Percentiles rank a stretch among this genome's conserved stretches.
Evolutionary conservation across 2,329 filamentous ascomycete species (phyloP).

Genomic region (Aureobasidium leucospermi): DNA sequence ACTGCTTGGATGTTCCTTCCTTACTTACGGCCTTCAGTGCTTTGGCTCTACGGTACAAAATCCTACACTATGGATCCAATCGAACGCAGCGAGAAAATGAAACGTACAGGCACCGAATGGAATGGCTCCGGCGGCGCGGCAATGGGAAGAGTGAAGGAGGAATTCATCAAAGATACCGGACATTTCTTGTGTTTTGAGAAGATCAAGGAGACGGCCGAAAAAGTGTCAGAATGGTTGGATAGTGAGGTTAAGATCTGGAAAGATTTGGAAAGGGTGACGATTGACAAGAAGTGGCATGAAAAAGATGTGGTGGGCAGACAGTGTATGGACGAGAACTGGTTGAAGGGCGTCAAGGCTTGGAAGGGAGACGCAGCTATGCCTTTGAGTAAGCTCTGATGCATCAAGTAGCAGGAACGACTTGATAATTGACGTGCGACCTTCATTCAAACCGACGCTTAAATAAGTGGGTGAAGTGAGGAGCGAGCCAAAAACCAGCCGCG

Average conservation of each 20-base stretch:
- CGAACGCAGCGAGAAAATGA: slow-evolving; percentile 52
- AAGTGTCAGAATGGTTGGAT: slow-evolving; percentile 29
- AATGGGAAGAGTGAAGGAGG: slow-evolving; percentile 60
- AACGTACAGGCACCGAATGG: slow-evolving; percentile 53
- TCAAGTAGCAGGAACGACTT: not conserved
- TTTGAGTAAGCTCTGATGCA: not conserved
- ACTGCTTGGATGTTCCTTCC: slow-evolving; percentile 52
- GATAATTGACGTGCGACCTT: not conserved
- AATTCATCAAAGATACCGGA: slow-evolving; percentile 58
- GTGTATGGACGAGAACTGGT: slow-evolving; percentile 1
- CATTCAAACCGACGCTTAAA: too few species aligned
- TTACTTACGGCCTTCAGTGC: slow-evolving; percentile 54
- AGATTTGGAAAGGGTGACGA: slow-evolving; percentile 19
- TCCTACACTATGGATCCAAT: slow-evolving; percentile 50
- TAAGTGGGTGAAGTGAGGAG: too few species aligned
- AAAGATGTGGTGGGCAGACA: not conserved
- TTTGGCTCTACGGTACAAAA: slow-evolving; percentile 61
- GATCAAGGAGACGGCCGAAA: slow-evolving; percentile 56
- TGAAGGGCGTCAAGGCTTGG: slow-evolving; percentile 9
- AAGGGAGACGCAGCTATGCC: not conserved
- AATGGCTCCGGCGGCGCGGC: slow-evolving; percentile 61
- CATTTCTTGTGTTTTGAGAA: slow-evolving; percentile 83
- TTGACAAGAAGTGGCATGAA: not conserved
- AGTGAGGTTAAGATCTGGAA: slow-evolving; percentile 29
- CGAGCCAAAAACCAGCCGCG: too few species aligned